Conservation (phyloP, 2,329 filamentous ascomycete species). For the Xylaria polymorpha region DNA sequence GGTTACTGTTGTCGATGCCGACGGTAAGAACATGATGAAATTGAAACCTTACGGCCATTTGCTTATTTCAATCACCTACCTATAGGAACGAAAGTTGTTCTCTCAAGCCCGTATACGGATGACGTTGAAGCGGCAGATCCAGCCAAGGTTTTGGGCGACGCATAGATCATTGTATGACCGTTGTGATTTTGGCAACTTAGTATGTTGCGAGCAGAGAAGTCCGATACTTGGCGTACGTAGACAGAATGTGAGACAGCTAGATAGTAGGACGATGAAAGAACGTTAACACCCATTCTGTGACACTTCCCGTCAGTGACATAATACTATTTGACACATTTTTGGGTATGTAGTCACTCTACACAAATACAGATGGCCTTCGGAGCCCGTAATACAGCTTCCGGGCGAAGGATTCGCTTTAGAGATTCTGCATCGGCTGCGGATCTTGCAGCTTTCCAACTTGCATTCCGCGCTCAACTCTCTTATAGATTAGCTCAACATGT, state of each 20-base stretch:
- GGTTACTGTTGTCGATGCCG: conserved; percentile 12
- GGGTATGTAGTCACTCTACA: too few relatives aligned
- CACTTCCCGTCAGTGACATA: too few relatives aligned
- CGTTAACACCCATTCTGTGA: neutral
- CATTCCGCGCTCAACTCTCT: too few relatives aligned
- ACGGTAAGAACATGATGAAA: conserved; percentile 11
- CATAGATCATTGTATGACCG: neutral
- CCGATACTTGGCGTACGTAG: too few relatives aligned
- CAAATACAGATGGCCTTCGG: too few relatives aligned
- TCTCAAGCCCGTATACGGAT: conserved; percentile 26
- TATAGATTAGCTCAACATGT: too few relatives aligned
- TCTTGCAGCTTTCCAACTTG: neutral
- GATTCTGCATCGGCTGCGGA: neutral
- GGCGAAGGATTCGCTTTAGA: neutral
- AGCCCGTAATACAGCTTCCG: neutral
- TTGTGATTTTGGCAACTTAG: neutral
- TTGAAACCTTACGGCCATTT: neutral
- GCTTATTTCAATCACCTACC: neutral
- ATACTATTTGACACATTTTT: too few relatives aligned
- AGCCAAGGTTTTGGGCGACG: conserved; percentile 17
- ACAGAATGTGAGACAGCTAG: neutral
- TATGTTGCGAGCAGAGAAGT: neutral
- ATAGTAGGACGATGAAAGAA: neutral
- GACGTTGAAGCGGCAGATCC: conserved; percentile 18
- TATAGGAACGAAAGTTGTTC: conserved; percentile 24